Evolutionary conservation across 441 rosid genomes (phyloP), one percentile per base, ranked within the genome.

Genomic region (Erysimum cheiri): DNA sequence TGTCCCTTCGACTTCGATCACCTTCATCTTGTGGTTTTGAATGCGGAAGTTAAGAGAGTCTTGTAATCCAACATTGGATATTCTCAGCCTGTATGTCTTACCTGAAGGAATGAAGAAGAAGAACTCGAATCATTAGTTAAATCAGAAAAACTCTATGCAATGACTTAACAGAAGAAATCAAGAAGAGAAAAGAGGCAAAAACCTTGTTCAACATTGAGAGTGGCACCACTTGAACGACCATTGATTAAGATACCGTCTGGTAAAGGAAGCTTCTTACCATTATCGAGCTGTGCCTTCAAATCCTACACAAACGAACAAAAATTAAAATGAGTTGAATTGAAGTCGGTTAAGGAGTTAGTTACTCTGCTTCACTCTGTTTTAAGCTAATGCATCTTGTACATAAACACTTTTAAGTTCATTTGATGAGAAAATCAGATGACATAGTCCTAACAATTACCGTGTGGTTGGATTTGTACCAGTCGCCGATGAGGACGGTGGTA

Each of bases 161-260:
- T 26, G 47, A 2, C 15, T 12, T 8, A 19, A 43, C 17, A 19
- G 32, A 22, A 43, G 40, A 37, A 9, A 31, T 4, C 8, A 69
- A 33, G 22, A 43, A 55, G 32, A 47, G 33, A 2, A 8, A 11
- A 46, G 4, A 6, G 6, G 78, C 71, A 87, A 1, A 17, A 56
- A 77, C 80, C 98, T 84, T 90, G 92, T 63, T 95, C 96, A 56
- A 94, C 90, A 9, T 79, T 84, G 33, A 94, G 80, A 40, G 73
- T 69, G 5, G 86, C 86, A 64, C 98, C 97, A 50, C 66, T 81
- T 15, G 93, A 91, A 4, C 96, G 90, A 0, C 99, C 99, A 70
- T 95, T 95, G 78, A 95, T 89, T 63, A 95, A 92, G 47, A 95
- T 85, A 26, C 94, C 99, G 71, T 88, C 90, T 32, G 99, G 88